Base-by-base conservation (phyloP, 129 eudicot genomes). In the Pulicaria dysenterica region DNA sequence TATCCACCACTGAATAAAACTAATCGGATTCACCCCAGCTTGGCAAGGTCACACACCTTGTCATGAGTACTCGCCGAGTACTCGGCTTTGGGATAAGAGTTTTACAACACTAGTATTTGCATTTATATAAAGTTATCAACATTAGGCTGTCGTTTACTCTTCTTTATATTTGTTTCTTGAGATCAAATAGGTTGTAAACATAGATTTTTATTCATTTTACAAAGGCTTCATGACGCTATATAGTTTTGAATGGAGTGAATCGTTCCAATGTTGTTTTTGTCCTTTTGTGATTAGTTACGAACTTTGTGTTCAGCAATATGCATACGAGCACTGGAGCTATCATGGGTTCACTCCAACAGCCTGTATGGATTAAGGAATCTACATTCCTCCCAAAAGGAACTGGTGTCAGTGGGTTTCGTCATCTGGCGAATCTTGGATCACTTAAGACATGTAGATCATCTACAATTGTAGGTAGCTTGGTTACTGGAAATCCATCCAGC, bases 291-390 rank as follows among this genome's bases (percentile, higher is more conserved):
- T 69, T 48, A 3, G 0, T 59, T 6, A 31, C 55, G 40, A 19
- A 8, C 31, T 75, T 16, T 5, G 14, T 69, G 75, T 47, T 49
- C 34, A 50, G 76, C 77, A 86, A 58, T 34, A 91, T 91, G 97
- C 87, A 91, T 72, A 83, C 90, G 62, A 83, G 87, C 53, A 54
- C 67, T 58, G 92, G 95, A 63, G 79, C 80, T 72, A 69, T 78
- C 34, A 80, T 83, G 89, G 85, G 87, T 63, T 87, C 91, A 13
- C 75, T 83, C 76, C 96, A 85, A 66, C 92, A 87, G 75, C 84
- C 87, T 43, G 64, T 86, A 62, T 82, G 76, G 84, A 38, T 69
- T 15, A 89, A 85, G 57, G 85, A 78, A 60, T 54, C 79, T 1
- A 38, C 75, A 37, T 85, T 83, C 47, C 77, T 85, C 51, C 72